Evolutionary conservation across 2,329 filamentous ascomycete species (phyloP), one percentile per base, ranked within the genome.

Genomic region (Phialophora chinensis): DNA sequence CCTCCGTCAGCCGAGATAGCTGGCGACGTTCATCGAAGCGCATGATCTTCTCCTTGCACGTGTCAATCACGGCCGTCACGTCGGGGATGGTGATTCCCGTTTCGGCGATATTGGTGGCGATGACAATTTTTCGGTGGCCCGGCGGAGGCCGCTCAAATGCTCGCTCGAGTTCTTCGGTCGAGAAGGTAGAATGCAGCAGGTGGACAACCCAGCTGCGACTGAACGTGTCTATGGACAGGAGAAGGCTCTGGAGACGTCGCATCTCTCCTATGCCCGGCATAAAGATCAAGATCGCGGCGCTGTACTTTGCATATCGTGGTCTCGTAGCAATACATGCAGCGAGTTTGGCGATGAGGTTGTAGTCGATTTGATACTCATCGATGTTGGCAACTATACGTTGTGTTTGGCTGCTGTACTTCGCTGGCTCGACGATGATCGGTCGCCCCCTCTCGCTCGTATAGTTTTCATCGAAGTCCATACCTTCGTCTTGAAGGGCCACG

Each of bases 21-120:
- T 99, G 95, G 64, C 93, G 86, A 63, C 91, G 88, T 80, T 99
- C 95, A 75, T 99, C 94, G 73, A 96, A 98, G 31, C 94, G 83
- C 62, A 67, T 67, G 38, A 69, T 44, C 71, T 96, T 93, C 78
- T 98, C 94, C 78, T 97, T 98, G 64, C 95, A 95, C 0, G 93
- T 93, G 77, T 99, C 95, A 66, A 99, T 91, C 54, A 99, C 95
- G 73, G 93, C 97, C 0, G 95, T 98, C 33, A 99, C 92, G 76
- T 99, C 95, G 0, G 95, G 95, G 71, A 99, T 99, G 0, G 95
- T 99, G 75, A 99, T 97, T 81, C 95, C 95, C 0, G 95, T 99
- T 78, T 99, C 95, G 4, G 95, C 95, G 77, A 99, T 99, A 75
- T 99, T 99, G 14, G 95, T 99, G 1, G 95, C 93, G 62, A 99